Conservation (phyloP, 495 filamentous ascomycete species). For the Trichoderma gamsii region DNA sequence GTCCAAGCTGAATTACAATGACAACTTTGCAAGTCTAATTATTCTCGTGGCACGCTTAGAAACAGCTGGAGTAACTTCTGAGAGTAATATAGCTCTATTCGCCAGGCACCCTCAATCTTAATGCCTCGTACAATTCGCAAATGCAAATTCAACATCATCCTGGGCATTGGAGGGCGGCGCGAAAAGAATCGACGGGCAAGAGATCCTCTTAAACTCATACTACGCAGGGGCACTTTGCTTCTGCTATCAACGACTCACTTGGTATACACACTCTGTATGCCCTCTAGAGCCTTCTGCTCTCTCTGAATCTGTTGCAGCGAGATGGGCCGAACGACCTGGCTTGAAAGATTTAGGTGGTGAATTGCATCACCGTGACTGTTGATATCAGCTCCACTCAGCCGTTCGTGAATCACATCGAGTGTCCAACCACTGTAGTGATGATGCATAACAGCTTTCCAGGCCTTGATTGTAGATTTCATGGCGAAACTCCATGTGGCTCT, state of each 20-base stretch:
- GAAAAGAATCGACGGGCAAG: neutral
- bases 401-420: constrained; percentile 24
- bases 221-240: neutral
- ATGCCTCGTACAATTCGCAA: too few species aligned
- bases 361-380: constrained; percentile 34
- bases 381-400: constrained; percentile 25
- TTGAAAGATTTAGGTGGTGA: constrained; percentile 25
- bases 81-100: too few species aligned
- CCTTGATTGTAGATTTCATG: constrained; percentile 27
- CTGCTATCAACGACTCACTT: neutral
- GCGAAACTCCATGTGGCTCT: constrained; percentile 33
- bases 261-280: constrained; percentile 21
- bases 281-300: constrained; percentile 26
- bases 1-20: too few species aligned
- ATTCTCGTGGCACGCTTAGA: too few species aligned
- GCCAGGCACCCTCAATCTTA: too few species aligned
- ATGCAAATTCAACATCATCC: too few species aligned
- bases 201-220: neutral
- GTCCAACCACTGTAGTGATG: constrained; percentile 21
- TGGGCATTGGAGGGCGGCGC: too few species aligned
- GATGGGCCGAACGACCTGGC: constrained; percentile 28
- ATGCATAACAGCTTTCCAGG: constrained; percentile 34
- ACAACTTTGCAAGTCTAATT: too few species aligned
- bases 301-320: constrained; percentile 32
- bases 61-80: too few species aligned